These are phyloP conservation scores for Bipolaris oryzae DNA, from an alignment of 2,329 filamentous ascomycete genomes.

Conservation along the genomic window DNA sequence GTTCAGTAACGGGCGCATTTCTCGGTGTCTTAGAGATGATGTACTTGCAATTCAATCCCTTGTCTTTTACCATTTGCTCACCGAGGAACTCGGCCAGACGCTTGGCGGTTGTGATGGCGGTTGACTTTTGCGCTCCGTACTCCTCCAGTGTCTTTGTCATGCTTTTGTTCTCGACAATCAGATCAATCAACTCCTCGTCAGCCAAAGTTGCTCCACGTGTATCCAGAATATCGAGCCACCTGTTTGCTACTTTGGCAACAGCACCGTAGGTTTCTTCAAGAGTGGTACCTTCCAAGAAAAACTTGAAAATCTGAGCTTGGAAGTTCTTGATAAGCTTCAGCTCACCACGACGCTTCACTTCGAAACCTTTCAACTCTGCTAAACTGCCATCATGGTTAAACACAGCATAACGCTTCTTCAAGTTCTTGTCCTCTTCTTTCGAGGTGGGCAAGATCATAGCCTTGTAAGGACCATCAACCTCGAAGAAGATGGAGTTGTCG, in stretches of 20 bases:
- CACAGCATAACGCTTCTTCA: slow-evolving; percentile 98
- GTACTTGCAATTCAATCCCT: slow-evolving; percentile 98
- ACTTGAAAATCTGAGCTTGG: slow-evolving; percentile 98
- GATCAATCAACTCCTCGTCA: slow-evolving; percentile 95
- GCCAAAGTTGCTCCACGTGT: slow-evolving; percentile 86
- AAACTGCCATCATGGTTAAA: slow-evolving; percentile 98
- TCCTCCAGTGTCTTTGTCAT: slow-evolving; percentile 98
- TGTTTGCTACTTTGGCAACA: slow-evolving; percentile 92
- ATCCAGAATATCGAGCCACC: slow-evolving; percentile 94
- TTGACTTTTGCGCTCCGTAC: slow-evolving; percentile 94
- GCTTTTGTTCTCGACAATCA: slow-evolving; percentile 99
- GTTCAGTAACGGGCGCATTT: slow-evolving; percentile 90
- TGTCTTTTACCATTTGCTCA: slow-evolving; percentile 99
- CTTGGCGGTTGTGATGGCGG: slow-evolving; percentile 97
- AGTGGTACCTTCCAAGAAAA: slow-evolving; percentile 91
- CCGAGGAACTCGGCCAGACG: slow-evolving; percentile 94
- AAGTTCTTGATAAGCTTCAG: slow-evolving; percentile 99
- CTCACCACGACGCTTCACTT: slow-evolving; percentile 96
- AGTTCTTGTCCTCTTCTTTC: slow-evolving; percentile 98
- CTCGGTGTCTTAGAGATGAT: slow-evolving; percentile 90
- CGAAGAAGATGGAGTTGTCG: slow-evolving; percentile 99
- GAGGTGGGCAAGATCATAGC: slow-evolving; percentile 98
- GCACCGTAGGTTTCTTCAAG: slow-evolving; percentile 87
- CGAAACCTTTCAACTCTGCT: slow-evolving; percentile 95
- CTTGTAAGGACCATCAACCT: slow-evolving; percentile 96